Evolutionary conservation across 2,329 filamentous ascomycete species (phyloP).

Genomic region (Botryotinia convoluta): DNA sequence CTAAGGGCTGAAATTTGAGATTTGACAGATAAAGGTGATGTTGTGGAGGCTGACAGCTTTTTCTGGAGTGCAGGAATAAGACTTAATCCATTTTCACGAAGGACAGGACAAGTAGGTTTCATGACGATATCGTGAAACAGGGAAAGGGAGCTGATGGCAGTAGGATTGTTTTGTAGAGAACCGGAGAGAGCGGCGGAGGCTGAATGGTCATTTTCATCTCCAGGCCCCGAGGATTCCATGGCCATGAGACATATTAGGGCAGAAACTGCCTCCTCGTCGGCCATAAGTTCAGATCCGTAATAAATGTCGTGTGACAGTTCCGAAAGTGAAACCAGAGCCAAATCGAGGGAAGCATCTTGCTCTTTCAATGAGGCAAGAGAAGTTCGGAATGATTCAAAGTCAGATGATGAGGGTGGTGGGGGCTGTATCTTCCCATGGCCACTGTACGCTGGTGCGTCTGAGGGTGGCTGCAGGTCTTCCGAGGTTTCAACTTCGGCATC

Average conservation of each 20-base stretch:
- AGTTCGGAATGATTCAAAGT: slow-evolving; percentile 45
- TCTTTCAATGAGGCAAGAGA: slow-evolving; percentile 52
- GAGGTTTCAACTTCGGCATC: slow-evolving; percentile 39
- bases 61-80: slow-evolving; percentile 33
- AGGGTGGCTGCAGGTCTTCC: slow-evolving; percentile 42
- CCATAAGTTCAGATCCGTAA: slow-evolving; percentile 62
- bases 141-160: slow-evolving; percentile 53
- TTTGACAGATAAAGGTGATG: slow-evolving; percentile 35
- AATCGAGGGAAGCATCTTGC: slow-evolving; percentile 36
- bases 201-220: slow-evolving; percentile 36
- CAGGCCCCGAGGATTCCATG: slow-evolving; percentile 28
- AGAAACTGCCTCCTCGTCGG: slow-evolving; percentile 52
- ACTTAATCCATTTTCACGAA: slow-evolving; percentile 18
- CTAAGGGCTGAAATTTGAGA: slow-evolving; percentile 50
- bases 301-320: slow-evolving; percentile 68
- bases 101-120: slow-evolving; percentile 30
- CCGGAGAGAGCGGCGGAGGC: slow-evolving; percentile 58
- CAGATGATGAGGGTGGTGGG: slow-evolving; percentile 43
- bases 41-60: slow-evolving; percentile 27
- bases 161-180: slow-evolving; percentile 63
- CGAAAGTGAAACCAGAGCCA: slow-evolving; percentile 53
- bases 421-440: slow-evolving; percentile 56
- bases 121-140: slow-evolving; percentile 44
- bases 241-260: slow-evolving; percentile 56
- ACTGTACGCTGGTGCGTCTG: slow-evolving; percentile 56